A percentile compares a stretch with the other conserved stretches of the same genome.
Evolutionary conservation across 2,329 filamentous ascomycete species (phyloP).

Genomic region (Knufia fluminis): DNA sequence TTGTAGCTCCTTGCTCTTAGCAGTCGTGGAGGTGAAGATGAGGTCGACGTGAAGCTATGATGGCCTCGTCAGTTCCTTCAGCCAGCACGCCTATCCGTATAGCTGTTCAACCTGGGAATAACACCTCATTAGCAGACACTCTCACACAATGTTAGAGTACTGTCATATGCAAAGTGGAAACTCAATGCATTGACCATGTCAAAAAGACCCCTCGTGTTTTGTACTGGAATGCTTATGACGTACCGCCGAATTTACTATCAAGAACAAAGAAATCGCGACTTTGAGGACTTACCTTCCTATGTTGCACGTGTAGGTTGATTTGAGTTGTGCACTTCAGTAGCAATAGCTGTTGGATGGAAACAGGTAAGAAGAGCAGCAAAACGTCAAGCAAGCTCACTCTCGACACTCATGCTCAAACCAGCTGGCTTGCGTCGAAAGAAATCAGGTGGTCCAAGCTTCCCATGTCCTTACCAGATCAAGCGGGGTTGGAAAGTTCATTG

Average conservation of each 20-base stretch:
- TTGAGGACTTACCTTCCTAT: neutral
- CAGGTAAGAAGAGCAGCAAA: neutral
- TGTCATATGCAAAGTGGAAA: neutral
- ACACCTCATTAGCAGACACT: no score
- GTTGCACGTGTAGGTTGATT: no score
- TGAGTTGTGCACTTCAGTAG: no score
- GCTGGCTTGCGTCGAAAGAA: neutral
- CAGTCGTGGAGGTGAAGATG: neutral
- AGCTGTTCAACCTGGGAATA: neutral
- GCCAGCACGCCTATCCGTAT: neutral
- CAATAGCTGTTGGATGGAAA: no score
- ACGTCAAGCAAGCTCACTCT: neutral
- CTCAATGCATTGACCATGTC: neutral
- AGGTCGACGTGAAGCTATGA: neutral
- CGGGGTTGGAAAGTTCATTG: conserved; percentile 5
- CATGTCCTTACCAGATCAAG: conserved; percentile 5
- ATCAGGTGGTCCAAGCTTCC: conserved; percentile 3
- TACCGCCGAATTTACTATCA: neutral
- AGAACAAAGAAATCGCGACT: neutral
- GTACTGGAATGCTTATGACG: neutral
- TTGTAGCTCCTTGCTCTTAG: neutral
- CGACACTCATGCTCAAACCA: neutral
- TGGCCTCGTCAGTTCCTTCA: neutral
- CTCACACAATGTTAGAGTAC: no score
- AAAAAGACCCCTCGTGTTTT: neutral